phyloP scores from a whole-genome alignment of 1,284 basidiomycete genomes.

The Fomitopsis betulina region DNA sequence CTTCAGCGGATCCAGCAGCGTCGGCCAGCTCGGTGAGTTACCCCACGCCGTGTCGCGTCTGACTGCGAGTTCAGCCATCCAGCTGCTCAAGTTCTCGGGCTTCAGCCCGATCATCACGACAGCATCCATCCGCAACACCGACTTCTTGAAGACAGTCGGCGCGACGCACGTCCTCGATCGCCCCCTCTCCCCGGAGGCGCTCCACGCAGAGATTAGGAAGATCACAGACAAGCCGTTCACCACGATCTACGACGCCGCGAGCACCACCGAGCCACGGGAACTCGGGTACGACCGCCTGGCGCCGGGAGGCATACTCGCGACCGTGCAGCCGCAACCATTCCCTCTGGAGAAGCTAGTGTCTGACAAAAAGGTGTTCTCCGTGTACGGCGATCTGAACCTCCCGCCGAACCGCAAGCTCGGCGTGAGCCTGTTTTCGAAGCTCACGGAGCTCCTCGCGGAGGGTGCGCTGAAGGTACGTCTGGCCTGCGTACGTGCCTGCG shows the following conservation, averaged over 20 bases:
- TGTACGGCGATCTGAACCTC: slow-evolving; percentile 1
- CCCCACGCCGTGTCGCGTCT: neutral
- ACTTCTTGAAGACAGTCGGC: slow-evolving; percentile 28
- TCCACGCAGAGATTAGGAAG: slow-evolving; percentile 16
- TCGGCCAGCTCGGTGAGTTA: slow-evolving; percentile 27
- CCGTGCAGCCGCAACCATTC: neutral
- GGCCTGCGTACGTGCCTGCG: neutral
- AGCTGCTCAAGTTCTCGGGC: slow-evolving; percentile 32
- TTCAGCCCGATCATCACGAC: slow-evolving; percentile 33
- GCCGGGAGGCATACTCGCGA: slow-evolving; percentile 9
- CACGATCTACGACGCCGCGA: slow-evolving; percentile 26
- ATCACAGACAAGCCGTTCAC: slow-evolving; percentile 16
- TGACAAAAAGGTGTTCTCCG: slow-evolving; percentile 1
- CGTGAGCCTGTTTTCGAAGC: slow-evolving; percentile 5
- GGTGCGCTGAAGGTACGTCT: slow-evolving; percentile 12
- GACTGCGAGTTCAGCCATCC: slow-evolving; percentile 17
- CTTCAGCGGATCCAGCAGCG: slow-evolving; percentile 30
- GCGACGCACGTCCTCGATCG: slow-evolving; percentile 34
- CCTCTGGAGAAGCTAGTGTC: neutral
- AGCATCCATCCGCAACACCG: slow-evolving; percentile 29
- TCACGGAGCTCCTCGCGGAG: slow-evolving; percentile 7
- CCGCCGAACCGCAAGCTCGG: neutral
- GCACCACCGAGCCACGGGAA: slow-evolving; percentile 16
- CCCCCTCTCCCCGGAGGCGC: slow-evolving; percentile 9
- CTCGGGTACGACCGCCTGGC: slow-evolving; percentile 15